Percentiles rank a stretch among this genome's conserved stretches.
Evolutionary conservation across 139 green algal genomes (phyloP).

Genomic region (Closterium sp.): DNA sequence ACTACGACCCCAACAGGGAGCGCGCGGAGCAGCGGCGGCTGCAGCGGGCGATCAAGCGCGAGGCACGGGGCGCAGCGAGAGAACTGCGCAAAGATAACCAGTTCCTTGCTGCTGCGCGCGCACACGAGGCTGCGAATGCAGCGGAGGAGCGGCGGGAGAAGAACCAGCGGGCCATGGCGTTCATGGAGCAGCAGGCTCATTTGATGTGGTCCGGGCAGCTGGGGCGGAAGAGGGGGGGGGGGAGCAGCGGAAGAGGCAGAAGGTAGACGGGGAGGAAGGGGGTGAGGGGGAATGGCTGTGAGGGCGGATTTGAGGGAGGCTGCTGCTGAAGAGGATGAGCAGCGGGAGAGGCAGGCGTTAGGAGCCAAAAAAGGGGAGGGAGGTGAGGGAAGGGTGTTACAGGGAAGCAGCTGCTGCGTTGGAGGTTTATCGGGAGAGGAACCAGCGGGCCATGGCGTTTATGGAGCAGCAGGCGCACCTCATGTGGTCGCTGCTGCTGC

Average conservation of each 20-base stretch:
- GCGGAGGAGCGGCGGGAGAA: constrained; percentile 58
- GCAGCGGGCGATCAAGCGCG: constrained; percentile 56
- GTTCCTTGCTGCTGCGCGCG: constrained; percentile 52
- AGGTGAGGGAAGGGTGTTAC: too few relatives aligned
- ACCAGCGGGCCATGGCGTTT: background rate
- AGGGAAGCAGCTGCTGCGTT: background rate
- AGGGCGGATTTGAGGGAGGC: too few relatives aligned
- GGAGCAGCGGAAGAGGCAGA: constrained; percentile 21
- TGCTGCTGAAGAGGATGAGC: too few relatives aligned
- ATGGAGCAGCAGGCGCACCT: background rate
- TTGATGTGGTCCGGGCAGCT: constrained; percentile 40
- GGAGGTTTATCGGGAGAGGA: background rate
- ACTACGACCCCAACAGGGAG: constrained; percentile 59
- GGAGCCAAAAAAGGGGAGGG: too few relatives aligned
- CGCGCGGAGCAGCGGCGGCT: constrained; percentile 57
- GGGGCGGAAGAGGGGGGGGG: constrained; percentile 3
- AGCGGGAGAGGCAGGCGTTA: too few relatives aligned
- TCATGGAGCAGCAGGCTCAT: constrained; percentile 66
- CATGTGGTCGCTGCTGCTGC: background rate
- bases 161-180: constrained; percentile 59
- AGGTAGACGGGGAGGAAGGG: background rate
- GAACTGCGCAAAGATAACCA: constrained; percentile 82
- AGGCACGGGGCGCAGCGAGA: constrained; percentile 65
- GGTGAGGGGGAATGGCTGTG: too few relatives aligned
- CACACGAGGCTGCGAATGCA: constrained; percentile 47